A percentile compares a stretch with the other conserved stretches of the same genome.
Evolutionary conservation across 2,329 filamentous ascomycete species (phyloP).

Genomic region (Pseudocercospora musae): DNA sequence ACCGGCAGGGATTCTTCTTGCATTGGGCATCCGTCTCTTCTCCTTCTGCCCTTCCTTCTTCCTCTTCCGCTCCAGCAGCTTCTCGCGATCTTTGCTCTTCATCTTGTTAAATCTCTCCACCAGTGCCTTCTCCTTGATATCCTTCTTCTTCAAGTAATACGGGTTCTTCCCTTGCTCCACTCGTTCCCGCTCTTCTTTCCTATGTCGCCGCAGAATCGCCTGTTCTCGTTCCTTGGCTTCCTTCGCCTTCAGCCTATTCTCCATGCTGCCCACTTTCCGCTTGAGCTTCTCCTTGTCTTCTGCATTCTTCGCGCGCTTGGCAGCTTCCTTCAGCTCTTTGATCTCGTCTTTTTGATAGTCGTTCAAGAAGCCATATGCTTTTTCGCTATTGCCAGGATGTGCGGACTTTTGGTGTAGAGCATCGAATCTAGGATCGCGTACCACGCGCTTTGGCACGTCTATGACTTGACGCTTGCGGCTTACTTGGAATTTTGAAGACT

Average conservation of each 20-base stretch:
- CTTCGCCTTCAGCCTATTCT: constrained; percentile 70
- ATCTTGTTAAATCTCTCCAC: constrained; percentile 76
- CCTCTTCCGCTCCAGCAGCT: constrained; percentile 77
- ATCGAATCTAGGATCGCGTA: constrained; percentile 87
- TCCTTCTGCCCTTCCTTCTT: constrained; percentile 89
- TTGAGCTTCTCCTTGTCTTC: constrained; percentile 67
- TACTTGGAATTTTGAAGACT: constrained; percentile 79
- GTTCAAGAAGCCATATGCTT: constrained; percentile 82
- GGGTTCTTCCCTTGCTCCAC: constrained; percentile 87
- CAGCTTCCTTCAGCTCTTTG: constrained; percentile 63
- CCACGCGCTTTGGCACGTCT: constrained; percentile 53
- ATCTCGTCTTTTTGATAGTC: constrained; percentile 86
- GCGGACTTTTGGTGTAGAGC: constrained; percentile 47
- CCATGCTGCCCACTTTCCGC: constrained; percentile 71
- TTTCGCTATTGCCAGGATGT: constrained; percentile 50
- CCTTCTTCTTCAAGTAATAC: constrained; percentile 85
- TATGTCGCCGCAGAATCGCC: constrained; percentile 70
- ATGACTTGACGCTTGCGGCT: constrained; percentile 75
- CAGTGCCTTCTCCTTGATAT: constrained; percentile 82
- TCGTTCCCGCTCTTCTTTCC: constrained; percentile 76
- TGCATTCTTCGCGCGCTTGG: constrained; percentile 63
- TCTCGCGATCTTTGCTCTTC: constrained; percentile 80
- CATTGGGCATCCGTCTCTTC: constrained; percentile 58
- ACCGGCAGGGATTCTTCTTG: constrained; percentile 31
- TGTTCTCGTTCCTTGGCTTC: constrained; percentile 66